Conservation (phyloP, 495 filamentous ascomycete species). For the Opeltia flavorubescens region DNA sequence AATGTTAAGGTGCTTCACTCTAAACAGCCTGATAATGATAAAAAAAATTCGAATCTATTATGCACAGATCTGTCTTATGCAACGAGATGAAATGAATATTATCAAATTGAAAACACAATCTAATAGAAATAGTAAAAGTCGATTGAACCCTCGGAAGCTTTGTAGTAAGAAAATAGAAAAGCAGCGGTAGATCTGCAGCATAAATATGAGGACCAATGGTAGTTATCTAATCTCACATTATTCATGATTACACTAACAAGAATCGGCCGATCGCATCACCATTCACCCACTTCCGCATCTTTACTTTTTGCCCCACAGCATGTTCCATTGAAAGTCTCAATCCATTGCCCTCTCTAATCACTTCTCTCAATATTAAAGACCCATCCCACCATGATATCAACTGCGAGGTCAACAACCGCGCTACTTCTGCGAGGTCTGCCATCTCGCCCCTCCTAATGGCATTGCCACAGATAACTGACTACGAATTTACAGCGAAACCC, state of each 20-base stretch:
- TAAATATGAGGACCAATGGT: background rate
- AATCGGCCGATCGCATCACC: background rate
- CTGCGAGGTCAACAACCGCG: conserved; percentile 47
- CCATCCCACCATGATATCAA: conserved; percentile 39
- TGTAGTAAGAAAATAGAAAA: no score
- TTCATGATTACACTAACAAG: background rate
- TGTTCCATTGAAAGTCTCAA: background rate
- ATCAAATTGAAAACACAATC: no score
- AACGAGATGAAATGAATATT: no score
- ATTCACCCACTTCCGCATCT: background rate
- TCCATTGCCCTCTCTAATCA: background rate
- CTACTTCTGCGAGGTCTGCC: conserved; percentile 57
- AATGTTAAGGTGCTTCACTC: no score
- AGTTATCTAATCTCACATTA: background rate
- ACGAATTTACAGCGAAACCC: conserved; percentile 39
- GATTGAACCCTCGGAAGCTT: no score
- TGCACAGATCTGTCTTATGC: no score
- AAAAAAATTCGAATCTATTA: no score
- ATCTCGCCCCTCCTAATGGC: conserved; percentile 34
- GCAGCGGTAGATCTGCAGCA: background rate
- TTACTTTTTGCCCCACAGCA: background rate
- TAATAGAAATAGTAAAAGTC: no score
- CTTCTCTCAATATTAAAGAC: conserved; percentile 11
- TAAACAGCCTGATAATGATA: no score
- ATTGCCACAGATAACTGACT: conserved; percentile 21